Base-by-base conservation (phyloP, 75 land plant species). In the Chamaecyparis obtusa region DNA sequence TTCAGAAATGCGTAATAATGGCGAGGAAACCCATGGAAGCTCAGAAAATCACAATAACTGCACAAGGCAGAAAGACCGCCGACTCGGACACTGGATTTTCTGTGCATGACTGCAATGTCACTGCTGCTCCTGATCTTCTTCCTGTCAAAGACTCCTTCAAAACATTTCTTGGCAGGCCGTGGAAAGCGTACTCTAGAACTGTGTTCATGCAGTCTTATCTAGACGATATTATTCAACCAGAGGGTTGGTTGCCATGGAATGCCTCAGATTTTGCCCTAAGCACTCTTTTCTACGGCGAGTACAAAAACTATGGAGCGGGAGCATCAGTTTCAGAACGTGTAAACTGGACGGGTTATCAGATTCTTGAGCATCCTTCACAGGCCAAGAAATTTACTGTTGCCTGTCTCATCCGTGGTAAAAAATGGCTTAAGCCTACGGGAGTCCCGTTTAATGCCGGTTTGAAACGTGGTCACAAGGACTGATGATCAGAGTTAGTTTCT, bases 231-330 rank as follows among this genome's bases (percentile, higher is more conserved):
- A 79, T 92, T 24, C 75, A 88, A 16, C 93, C 93, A 0, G 56
- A 82, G 30, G 93, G 93, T n/a, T 90, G 92, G 92, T 0, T 80
- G 75, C 67, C 55, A 30, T 91, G 92, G 92, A 81, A 89, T 86
- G 84, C 87, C 19, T 49, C 75, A 1, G n/a, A 24, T 80, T 85
- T 49, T n/a, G 87, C 85, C 24, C 35, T 84, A 30, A 48, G 83
- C n/a, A 92, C 93, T 37, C 49, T 89, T 16, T 92, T 77, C 93
- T 92, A 84, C 83, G 93, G 80, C 11, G 91, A 90, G 91, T 90
- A 88, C 39, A 46, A 86, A 17, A 86, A 86, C 89, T 32, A 19
- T 36, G 93, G 93, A 64, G 76, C 89, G 11, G 91, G 93, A 3
- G 77, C 93, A 55, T 41, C 17, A 32, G 37, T 57, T 21, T n/a